Conservation (phyloP, 371 early-diverging fungal species). For the Dichotomocladium elegans region DNA sequence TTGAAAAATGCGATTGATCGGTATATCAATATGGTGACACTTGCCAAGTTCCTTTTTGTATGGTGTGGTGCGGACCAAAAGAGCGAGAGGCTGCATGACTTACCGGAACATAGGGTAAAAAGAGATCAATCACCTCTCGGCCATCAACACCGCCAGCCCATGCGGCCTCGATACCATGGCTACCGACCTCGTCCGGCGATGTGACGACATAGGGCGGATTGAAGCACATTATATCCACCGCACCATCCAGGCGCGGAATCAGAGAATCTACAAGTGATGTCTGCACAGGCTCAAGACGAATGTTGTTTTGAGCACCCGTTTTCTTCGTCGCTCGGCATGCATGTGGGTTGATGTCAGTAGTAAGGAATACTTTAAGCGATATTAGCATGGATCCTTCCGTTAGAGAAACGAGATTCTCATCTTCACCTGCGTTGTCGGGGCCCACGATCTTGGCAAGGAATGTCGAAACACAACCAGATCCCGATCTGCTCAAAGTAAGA, state of each 20-base stretch:
- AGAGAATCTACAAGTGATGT: constrained; percentile 58
- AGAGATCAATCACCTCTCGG: constrained; percentile 83
- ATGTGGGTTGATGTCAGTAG: constrained; percentile 83
- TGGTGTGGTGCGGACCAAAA: neutral
- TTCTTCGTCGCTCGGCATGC: constrained; percentile 64
- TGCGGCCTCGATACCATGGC: constrained; percentile 73
- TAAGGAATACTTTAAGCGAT: constrained; percentile 55
- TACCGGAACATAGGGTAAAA: constrained; percentile 72
- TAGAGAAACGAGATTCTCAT: neutral
- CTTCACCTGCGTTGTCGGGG: constrained; percentile 33
- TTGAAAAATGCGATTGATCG: constrained; percentile 7
- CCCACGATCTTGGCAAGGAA: constrained; percentile 67
- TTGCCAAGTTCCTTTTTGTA: too few relatives aligned
- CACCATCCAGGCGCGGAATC: constrained; percentile 45
- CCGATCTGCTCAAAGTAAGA: constrained; percentile 54
- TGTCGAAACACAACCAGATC: constrained; percentile 84
- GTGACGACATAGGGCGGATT: constrained; percentile 95
- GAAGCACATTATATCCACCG: constrained; percentile 83
- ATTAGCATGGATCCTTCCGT: too few relatives aligned
- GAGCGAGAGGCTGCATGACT: neutral
- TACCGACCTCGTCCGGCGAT: constrained; percentile 69
- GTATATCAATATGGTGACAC: too few relatives aligned
- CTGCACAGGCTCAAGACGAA: constrained; percentile 55
- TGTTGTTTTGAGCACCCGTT: constrained; percentile 59
- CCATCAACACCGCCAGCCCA: constrained; percentile 97